Base-by-base conservation (phyloP, 441 rosid species). In the Pelargonium myrrhifolium region DNA sequence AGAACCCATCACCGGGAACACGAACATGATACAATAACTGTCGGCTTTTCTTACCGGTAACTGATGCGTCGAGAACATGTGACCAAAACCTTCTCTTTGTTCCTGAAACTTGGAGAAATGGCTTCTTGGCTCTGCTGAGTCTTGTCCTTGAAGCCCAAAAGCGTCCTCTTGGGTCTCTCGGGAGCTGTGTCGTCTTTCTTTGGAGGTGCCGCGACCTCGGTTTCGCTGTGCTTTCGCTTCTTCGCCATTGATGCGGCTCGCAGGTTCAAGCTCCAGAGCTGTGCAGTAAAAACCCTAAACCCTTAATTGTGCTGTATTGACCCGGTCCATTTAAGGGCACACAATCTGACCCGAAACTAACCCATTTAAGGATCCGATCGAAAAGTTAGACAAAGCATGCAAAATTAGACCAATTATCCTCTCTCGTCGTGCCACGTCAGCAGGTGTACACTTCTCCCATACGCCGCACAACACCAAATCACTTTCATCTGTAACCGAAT, bases 21-120 rank as follows among this genome's bases (percentile, higher is more conserved):
- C 10, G 8, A 7, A 0, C 17, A 0, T 17, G 59, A 53, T 24
- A 24, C 28, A 24, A 24, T 1, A 24, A 24, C 28, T 24, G 28
- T 24, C 28, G 2, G 28, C n/a, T 24, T 24, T 24, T n/a, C 20
- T n/a, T 15, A 88, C 99, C 99, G 88, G 86, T 17, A 92, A 83
- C 79, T 92, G 64, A 92, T 94, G 2, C 98, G 90, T 31, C 99
- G 93, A 12, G 98, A 94, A 65, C 99, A 94, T 22, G 97, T 92
- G 12, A 89, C 91, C 75, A 94, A 78, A 64, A 88, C 97, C 81
- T 92, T 94, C 78, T 94, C 99, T 75, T 88, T 94, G 66, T 92
- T 94, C 85, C 96, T 88, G 72, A 92, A 94, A 26, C 1, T 71
- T 3, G 75, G 71, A 22, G 71, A 1, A 4, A 78, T 72, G n/a